Base-by-base conservation (phyloP, 1,284 basidiomycete genomes). In the Melampsora americana region DNA sequence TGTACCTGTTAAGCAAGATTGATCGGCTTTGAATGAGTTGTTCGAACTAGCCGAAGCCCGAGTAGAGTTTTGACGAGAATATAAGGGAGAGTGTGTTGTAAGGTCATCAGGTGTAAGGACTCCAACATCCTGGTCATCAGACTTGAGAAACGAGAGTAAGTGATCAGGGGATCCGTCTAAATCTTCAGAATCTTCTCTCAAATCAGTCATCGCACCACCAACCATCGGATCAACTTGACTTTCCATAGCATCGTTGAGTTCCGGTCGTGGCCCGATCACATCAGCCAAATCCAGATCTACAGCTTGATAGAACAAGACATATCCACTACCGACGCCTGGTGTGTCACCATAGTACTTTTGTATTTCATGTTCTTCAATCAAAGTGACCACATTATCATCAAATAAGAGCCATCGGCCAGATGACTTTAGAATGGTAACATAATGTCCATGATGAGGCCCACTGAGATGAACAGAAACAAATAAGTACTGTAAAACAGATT, bases 251-350 rank as follows among this genome's bases (percentile, higher is more conserved):
- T 61, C 73, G 28, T 61, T 42, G 3, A 42, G n/a, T 16, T 61
- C 66, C 18, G 26, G 14, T 9, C 53, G 53, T 23, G 50, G 48
- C 9, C 73, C 66, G 28, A 75, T 68, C 66, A 75, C 53, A 26
- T 75, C 70, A 18, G 73, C 35, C 26, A 77, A 50, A 73, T 83
- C 80, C n/a, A 81, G 77, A 61, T 97, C 92, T 20, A 88, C 89
- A 16, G 94, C 95, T 83, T 98, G 94, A 83, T 99, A 99, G 84
- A 96, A 99, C 48, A 99, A 86, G 32, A 99, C 95, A 83, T 99
- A 99, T 26, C 95, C 96, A 50, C 91, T 90, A 28, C 95, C 95
- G 4, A 90, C 80, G 1, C 83, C 88, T 11, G 86, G 85, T 64
- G 90, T 90, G 80, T 98, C 95, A 77, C 96, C 95, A 83, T 93